Conservation (phyloP, 805 yeast genomes). For the Zygosaccharomyces siamensis region DNA sequence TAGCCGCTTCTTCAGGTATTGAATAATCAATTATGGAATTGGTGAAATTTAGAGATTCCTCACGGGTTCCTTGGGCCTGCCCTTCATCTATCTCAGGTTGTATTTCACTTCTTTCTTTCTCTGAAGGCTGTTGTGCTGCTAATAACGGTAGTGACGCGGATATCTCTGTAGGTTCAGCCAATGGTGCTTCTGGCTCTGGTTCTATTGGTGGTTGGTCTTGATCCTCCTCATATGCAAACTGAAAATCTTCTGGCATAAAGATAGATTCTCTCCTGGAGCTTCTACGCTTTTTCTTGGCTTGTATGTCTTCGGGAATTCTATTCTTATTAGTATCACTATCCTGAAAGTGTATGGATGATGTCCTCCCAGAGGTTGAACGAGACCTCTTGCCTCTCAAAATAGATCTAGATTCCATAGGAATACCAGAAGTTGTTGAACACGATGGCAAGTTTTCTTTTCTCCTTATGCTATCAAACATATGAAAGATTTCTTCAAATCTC, state of each 20-base stretch:
- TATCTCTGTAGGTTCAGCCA: background rate
- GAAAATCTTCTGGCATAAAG: slow-evolving; percentile 34
- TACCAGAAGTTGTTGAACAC: background rate
- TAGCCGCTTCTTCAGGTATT: slow-evolving; percentile 30
- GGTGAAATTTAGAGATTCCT: slow-evolving; percentile 23
- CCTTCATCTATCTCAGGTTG: background rate
- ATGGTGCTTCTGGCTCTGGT: background rate
- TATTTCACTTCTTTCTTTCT: background rate
- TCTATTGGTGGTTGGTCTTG: background rate
- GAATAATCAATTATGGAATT: slow-evolving; percentile 32
- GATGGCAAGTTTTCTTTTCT: slow-evolving; percentile 38
- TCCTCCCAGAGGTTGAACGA: slow-evolving; percentile 1
- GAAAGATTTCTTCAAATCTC: slow-evolving; percentile 44
- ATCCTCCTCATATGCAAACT: slow-evolving; percentile 21
- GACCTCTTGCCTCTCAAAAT: slow-evolving; percentile 7
- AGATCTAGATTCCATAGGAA: slow-evolving; percentile 7
- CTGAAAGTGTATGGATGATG: slow-evolving; percentile 13
- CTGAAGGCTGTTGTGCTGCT: background rate
- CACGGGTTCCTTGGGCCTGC: background rate
- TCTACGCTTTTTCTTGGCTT: slow-evolving; percentile 34
- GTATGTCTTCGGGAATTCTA: slow-evolving; percentile 14
- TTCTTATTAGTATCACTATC: slow-evolving; percentile 15
- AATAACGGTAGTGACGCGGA: background rate
- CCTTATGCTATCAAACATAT: slow-evolving; percentile 40
- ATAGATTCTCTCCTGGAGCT: slow-evolving; percentile 41